Conservation (phyloP, 2,329 filamentous ascomycete species). For the Periconia sp. region DNA sequence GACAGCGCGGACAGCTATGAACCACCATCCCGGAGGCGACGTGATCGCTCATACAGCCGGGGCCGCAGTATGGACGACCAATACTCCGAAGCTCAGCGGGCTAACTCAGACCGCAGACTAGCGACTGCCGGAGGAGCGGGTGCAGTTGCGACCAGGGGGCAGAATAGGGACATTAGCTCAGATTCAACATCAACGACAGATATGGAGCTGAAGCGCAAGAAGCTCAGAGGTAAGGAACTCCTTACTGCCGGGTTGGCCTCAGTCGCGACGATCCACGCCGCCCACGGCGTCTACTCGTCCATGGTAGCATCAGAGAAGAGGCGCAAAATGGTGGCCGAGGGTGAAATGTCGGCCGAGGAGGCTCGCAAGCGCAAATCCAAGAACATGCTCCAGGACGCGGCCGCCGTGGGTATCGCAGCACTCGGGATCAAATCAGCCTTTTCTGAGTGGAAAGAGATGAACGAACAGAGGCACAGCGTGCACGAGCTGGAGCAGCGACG, state of each 20-base stretch:
- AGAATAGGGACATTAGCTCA: constrained; percentile 29
- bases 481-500: constrained; percentile 61
- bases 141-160: constrained; percentile 33
- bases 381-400: constrained; percentile 67
- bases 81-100: constrained; percentile 45
- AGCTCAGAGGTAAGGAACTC: constrained; percentile 70
- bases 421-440: constrained; percentile 71
- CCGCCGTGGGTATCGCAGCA: constrained; percentile 70
- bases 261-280: constrained; percentile 72
- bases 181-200: constrained; percentile 63
- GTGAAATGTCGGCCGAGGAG: constrained; percentile 67
- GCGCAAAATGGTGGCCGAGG: constrained; percentile 64
- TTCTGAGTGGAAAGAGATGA: constrained; percentile 71
- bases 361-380: constrained; percentile 68
- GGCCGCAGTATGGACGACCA: constrained; percentile 51
- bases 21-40: constrained; percentile 53
- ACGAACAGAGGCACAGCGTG: constrained; percentile 64
- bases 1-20: constrained; percentile 59
- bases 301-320: constrained; percentile 69
- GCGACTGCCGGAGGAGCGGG: constrained; percentile 44
- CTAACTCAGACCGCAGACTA: constrained; percentile 48
- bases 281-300: constrained; percentile 67
- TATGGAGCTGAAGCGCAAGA: constrained; percentile 67
- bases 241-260: constrained; percentile 70
- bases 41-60: constrained; percentile 41